Conservation (phyloP, 306 rosid species). For the Inga leiocalycina region DNA sequence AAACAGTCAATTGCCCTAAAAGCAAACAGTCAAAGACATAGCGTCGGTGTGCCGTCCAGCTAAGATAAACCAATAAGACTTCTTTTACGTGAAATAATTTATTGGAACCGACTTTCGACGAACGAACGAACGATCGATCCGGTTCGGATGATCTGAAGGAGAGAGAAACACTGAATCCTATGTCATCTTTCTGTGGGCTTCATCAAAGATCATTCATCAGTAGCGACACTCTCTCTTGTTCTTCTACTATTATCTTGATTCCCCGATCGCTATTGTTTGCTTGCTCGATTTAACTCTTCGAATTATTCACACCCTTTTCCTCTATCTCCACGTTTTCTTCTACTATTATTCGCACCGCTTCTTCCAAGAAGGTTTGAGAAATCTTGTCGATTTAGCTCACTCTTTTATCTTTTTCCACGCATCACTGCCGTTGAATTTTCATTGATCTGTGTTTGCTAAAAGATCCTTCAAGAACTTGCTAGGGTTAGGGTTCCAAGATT, state of each 20-base stretch:
- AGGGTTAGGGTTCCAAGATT: constrained; percentile 15
- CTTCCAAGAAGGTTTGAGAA: constrained; percentile 11
- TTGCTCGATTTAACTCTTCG: background rate
- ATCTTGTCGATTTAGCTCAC: background rate
- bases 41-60: background rate
- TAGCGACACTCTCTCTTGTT: background rate
- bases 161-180: too few species aligned
- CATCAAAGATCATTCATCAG: background rate
- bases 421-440: background rate
- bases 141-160: background rate
- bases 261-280: background rate
- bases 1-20: too few species aligned
- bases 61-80: background rate
- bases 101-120: too few species aligned
- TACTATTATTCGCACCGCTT: background rate
- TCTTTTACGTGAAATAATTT: background rate
- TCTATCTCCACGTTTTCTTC: background rate
- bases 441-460: background rate
- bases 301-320: background rate
- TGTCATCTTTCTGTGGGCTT: background rate
- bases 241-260: background rate
- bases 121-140: background rate
- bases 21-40: background rate
- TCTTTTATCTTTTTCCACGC: background rate
- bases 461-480: background rate